Percentiles rank a stretch among this genome's conserved stretches.
Evolutionary conservation across 805 yeast genomes (phyloP).

Genomic region (Pichia kluyveri): DNA sequence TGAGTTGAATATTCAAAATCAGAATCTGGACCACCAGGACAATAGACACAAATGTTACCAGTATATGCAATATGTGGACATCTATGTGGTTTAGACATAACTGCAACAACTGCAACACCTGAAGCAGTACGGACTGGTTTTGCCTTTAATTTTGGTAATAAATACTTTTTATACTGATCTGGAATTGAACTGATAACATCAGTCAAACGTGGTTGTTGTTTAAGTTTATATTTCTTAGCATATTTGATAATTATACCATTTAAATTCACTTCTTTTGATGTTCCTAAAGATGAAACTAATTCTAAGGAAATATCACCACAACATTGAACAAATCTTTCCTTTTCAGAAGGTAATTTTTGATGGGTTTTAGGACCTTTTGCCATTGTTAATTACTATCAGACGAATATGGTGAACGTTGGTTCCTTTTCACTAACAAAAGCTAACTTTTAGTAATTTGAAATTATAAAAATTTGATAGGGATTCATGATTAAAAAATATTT

Average conservation of each 20-base stretch:
- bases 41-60: conserved; percentile 95
- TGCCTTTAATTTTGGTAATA: conserved; percentile 92
- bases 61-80: conserved; percentile 99
- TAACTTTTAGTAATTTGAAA: too few relatives aligned
- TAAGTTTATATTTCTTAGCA: conserved; percentile 85
- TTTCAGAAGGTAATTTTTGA: conserved; percentile 77
- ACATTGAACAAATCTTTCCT: conserved; percentile 85
- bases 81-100: conserved; percentile 98
- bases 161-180: conserved; percentile 85
- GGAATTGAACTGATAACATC: conserved; percentile 94
- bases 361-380: conserved; percentile 32
- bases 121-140: conserved; percentile 98
- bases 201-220: conserved; percentile 88
- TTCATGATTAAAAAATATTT: too few relatives aligned
- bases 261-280: conserved; percentile 72
- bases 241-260: conserved; percentile 81
- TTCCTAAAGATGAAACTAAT: conserved; percentile 59
- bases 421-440: too few relatives aligned
- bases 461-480: too few relatives aligned
- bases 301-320: conserved; percentile 89
- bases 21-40: conserved; percentile 99
- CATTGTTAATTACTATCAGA: background rate
- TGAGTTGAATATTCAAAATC: conserved; percentile 98
- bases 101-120: conserved; percentile 98
- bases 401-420: too few relatives aligned